Percentiles rank a stretch among this genome's conserved stretches.
phyloP scores from a whole-genome alignment of 129 eudicot species.

The Helianthus tuberosus region DNA sequence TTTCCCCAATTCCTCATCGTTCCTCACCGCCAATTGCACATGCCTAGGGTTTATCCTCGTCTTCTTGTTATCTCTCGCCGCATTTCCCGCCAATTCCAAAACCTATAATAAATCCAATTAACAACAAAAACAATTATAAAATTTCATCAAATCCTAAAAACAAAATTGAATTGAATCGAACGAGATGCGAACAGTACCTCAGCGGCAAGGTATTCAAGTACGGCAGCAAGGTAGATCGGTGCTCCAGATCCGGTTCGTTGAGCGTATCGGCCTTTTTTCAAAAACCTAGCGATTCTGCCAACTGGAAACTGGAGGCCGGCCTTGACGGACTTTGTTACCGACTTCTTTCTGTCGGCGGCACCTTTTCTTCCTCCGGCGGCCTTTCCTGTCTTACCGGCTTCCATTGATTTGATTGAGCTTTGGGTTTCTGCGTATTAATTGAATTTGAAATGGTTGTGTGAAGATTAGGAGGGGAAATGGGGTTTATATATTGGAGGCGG shows the following conservation, averaged over 20 bases:
- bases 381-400: slow-evolving; percentile 11
- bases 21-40: slow-evolving; percentile 39
- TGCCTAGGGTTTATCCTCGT: slow-evolving; percentile 41
- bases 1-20: slow-evolving; percentile 40
- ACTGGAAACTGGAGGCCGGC: slow-evolving; percentile 40
- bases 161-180: not conserved
- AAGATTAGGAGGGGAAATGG: too few species aligned
- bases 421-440: too few species aligned
- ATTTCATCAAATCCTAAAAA: not conserved
- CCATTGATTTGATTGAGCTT: not conserved
- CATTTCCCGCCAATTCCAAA: slow-evolving; percentile 40
- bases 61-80: slow-evolving; percentile 37
- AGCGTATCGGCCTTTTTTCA: slow-evolving; percentile 2
- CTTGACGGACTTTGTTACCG: slow-evolving; percentile 30
- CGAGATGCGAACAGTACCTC: slow-evolving; percentile 1
- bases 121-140: not conserved
- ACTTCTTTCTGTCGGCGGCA: slow-evolving; percentile 31
- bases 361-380: slow-evolving; percentile 40
- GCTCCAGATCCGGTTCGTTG: slow-evolving; percentile 5
- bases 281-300: slow-evolving; percentile 24
- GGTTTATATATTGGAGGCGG: too few species aligned
- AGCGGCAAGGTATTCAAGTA: slow-evolving; percentile 8
- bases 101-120: not conserved
- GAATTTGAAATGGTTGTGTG: too few species aligned
- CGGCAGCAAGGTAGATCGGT: not conserved